A percentile compares a stretch with the other conserved stretches of the same genome.
Conservation (phyloP, 2,329 filamentous ascomycete genomes). For the Aureobasidium sp. region DNA sequence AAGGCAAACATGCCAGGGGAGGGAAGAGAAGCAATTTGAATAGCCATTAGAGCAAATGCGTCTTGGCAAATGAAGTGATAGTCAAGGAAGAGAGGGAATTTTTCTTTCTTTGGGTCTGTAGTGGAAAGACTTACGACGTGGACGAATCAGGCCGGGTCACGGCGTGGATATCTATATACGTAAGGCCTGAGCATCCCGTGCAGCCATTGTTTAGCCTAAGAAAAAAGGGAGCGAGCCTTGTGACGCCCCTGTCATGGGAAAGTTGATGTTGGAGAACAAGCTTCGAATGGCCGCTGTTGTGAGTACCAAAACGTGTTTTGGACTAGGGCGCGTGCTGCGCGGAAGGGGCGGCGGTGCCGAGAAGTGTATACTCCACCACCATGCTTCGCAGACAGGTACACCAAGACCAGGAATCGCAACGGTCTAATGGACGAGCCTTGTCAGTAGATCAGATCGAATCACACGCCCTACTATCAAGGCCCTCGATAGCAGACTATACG, state of each 20-base stretch:
- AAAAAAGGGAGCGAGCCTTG: constrained; percentile 5
- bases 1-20: constrained; percentile 15
- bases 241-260: constrained; percentile 10
- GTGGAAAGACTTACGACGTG: constrained; percentile 10
- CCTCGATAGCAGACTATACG: not conserved
- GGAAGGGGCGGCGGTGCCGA: constrained; percentile 8
- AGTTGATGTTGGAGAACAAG: constrained; percentile 9
- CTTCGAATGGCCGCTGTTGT: constrained; percentile 9
- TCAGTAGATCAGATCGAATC: not conserved
- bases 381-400: constrained; percentile 7
- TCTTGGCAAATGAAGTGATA: constrained; percentile 8
- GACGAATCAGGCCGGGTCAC: constrained; percentile 12
- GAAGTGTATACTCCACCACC: constrained; percentile 9
- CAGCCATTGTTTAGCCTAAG: constrained; percentile 10
- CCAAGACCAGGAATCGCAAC: not conserved
- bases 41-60: constrained; percentile 3
- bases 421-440: constrained; percentile 1
- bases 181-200: constrained; percentile 8
- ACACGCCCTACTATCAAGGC: not conserved
- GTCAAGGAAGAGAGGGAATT: not conserved
- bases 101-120: constrained; percentile 3
- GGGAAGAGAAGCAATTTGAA: constrained; percentile 11
- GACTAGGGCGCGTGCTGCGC: constrained; percentile 3
- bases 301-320: constrained; percentile 10
- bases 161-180: constrained; percentile 11